Evolutionary conservation across 495 filamentous ascomycete genomes (phyloP).

Genomic region (Aspergillus bridgeri): DNA sequence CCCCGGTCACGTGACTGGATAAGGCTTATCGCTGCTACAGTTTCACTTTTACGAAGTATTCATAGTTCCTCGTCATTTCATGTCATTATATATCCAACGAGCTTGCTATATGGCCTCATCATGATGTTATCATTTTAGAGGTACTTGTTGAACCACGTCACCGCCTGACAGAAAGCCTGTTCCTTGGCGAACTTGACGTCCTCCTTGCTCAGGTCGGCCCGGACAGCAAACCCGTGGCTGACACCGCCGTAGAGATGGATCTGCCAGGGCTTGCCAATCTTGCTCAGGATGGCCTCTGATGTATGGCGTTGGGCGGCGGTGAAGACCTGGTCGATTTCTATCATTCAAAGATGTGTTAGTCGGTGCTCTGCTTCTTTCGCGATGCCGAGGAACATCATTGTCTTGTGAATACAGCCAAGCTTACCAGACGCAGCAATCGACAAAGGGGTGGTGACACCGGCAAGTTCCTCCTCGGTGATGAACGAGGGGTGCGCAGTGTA

Average conservation of each 20-base stretch:
- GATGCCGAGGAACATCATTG: neutral
- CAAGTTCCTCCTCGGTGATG: constrained; percentile 71
- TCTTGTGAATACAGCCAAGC: constrained; percentile 12
- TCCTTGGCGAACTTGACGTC: constrained; percentile 75
- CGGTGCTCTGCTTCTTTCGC: neutral
- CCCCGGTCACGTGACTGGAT: constrained; percentile 4
- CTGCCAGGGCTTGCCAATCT: constrained; percentile 67
- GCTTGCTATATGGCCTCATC: neutral
- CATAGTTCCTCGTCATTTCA: neutral
- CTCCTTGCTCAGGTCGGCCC: constrained; percentile 59
- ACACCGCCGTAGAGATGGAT: constrained; percentile 78
- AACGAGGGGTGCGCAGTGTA: constrained; percentile 77
- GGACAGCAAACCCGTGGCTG: constrained; percentile 75
- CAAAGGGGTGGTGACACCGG: constrained; percentile 65
- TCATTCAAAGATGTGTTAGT: constrained; percentile 14
- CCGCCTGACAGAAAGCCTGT: constrained; percentile 77
- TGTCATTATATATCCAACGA: constrained; percentile 9
- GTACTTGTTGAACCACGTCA: constrained; percentile 70
- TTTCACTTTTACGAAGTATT: neutral
- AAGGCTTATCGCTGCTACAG: constrained; percentile 7
- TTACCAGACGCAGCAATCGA: constrained; percentile 71
- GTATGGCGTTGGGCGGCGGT: constrained; percentile 66
- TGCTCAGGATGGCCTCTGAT: constrained; percentile 57
- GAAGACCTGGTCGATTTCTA: constrained; percentile 79
- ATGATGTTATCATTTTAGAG: constrained; percentile 33